phyloP scores from a whole-genome alignment of 225 moss, liverwort and hornwort genomes.

The Bryoerythrophyllum caledonicum region DNA sequence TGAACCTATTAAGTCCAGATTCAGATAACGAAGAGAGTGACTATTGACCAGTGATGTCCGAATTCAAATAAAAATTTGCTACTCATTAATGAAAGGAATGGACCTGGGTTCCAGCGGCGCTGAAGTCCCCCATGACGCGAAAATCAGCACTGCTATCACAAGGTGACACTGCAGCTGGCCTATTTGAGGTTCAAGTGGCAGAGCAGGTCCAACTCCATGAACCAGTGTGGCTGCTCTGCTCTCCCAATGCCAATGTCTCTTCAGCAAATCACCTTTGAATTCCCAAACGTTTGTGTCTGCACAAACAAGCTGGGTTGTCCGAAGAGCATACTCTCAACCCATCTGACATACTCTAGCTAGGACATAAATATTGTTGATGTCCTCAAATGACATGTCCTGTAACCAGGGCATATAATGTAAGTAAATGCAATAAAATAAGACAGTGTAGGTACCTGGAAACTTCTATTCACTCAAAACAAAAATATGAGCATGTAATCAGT shows the following conservation, averaged over 20 bases:
- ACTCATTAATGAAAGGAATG: neutral
- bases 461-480: neutral
- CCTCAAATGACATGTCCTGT: neutral
- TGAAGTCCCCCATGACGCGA: conserved; percentile 21
- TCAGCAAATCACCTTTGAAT: conserved; percentile 20
- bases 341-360: neutral
- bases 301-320: neutral
- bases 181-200: neutral
- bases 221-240: conserved; percentile 20
- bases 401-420: no score
- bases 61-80: neutral
- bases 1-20: neutral
- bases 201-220: conserved; percentile 6
- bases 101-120: conserved; percentile 17
- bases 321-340: neutral
- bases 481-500: neutral
- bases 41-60: neutral
- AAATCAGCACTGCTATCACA: neutral
- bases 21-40: neutral
- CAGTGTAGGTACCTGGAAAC: neutral
- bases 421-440: neutral
- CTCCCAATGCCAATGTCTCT: conserved; percentile 16
- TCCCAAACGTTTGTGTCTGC: conserved; percentile 1
- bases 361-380: neutral
- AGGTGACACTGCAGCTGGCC: conserved; percentile 4